Evolutionary conservation across 2,329 filamentous ascomycete species (phyloP).

Genomic region (Sclerotinia sclerotiorum): DNA sequence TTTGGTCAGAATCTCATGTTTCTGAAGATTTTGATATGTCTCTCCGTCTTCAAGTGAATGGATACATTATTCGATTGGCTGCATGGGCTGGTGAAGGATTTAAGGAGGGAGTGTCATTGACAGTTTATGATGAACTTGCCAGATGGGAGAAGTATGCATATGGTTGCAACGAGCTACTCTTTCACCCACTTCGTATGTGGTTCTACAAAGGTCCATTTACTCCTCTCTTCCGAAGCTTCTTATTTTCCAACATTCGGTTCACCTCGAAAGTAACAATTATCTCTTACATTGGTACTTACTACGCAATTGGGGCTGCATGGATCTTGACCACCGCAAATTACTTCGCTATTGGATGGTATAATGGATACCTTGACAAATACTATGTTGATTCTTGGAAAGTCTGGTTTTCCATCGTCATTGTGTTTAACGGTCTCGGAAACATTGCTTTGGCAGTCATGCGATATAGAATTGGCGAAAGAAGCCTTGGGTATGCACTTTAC

Average conservation of each 20-base stretch:
- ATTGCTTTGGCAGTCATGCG: slow-evolving; percentile 69
- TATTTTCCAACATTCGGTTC: slow-evolving; percentile 70
- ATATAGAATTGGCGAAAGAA: slow-evolving; percentile 66
- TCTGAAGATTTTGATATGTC: slow-evolving; percentile 84
- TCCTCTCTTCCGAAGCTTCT: slow-evolving; percentile 71
- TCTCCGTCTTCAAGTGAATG: slow-evolving; percentile 68
- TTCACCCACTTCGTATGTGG: slow-evolving; percentile 76
- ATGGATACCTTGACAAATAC: slow-evolving; percentile 76
- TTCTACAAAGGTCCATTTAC: slow-evolving; percentile 73
- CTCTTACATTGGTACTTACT: slow-evolving; percentile 78
- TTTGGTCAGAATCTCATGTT: slow-evolving; percentile 78
- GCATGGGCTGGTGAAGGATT: slow-evolving; percentile 75
- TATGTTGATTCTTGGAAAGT: slow-evolving; percentile 77
- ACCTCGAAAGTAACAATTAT: slow-evolving; percentile 75
- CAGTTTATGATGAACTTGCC: slow-evolving; percentile 79
- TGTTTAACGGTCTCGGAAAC: slow-evolving; percentile 76
- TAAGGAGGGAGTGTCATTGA: slow-evolving; percentile 80
- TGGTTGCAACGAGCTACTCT: slow-evolving; percentile 78
- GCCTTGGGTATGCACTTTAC: slow-evolving; percentile 55
- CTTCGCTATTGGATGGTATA: slow-evolving; percentile 74
- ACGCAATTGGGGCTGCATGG: slow-evolving; percentile 75
- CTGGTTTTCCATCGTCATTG: slow-evolving; percentile 77
- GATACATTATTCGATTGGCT: slow-evolving; percentile 71
- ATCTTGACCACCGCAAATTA: slow-evolving; percentile 72
- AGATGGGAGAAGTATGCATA: slow-evolving; percentile 89